These are phyloP conservation scores for Aspergillus neoniger DNA, from an alignment of 2,329 filamentous ascomycete genomes.

Conservation along the genomic window DNA sequence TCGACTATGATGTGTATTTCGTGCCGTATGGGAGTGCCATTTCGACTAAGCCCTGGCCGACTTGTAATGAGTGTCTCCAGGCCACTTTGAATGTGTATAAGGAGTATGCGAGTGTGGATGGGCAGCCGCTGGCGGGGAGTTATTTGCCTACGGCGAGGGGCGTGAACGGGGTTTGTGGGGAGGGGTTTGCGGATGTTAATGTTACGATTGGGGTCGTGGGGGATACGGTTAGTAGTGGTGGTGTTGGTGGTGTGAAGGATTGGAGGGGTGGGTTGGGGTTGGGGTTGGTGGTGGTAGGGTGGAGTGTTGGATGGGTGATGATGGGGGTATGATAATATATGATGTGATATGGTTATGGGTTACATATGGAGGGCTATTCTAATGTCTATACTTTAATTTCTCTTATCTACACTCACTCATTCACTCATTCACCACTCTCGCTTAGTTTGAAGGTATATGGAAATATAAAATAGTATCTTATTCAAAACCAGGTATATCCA, in stretches of 20 bases:
- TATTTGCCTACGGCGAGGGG: slow-evolving; percentile 72
- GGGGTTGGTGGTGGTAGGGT: neutral
- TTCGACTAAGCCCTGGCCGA: slow-evolving; percentile 67
- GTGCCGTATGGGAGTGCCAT: slow-evolving; percentile 75
- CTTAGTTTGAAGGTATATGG: neutral
- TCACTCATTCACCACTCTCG: neutral
- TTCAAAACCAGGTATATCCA: slow-evolving; percentile 16
- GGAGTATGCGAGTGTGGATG: slow-evolving; percentile 64
- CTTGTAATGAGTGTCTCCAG: slow-evolving; percentile 74
- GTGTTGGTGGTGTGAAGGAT: neutral
- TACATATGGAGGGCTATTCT: neutral
- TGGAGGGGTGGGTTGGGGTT: neutral
- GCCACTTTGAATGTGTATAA: slow-evolving; percentile 82
- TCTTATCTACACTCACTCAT: neutral
- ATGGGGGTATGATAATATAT: no score
- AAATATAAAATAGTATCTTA: no score
- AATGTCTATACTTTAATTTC: neutral
- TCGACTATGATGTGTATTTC: slow-evolving; percentile 81
- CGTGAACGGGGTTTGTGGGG: slow-evolving; percentile 67
- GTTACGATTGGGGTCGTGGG: slow-evolving; percentile 35
- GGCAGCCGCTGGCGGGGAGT: slow-evolving; percentile 65
- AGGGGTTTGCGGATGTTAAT: slow-evolving; percentile 55
- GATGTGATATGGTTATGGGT: no score
- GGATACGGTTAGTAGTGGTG: neutral
- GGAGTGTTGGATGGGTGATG: no score